Evolutionary conservation across 306 rosid genomes (phyloP), one percentile per base, ranked within the genome.

Genomic region (Trifolium subterraneum): DNA sequence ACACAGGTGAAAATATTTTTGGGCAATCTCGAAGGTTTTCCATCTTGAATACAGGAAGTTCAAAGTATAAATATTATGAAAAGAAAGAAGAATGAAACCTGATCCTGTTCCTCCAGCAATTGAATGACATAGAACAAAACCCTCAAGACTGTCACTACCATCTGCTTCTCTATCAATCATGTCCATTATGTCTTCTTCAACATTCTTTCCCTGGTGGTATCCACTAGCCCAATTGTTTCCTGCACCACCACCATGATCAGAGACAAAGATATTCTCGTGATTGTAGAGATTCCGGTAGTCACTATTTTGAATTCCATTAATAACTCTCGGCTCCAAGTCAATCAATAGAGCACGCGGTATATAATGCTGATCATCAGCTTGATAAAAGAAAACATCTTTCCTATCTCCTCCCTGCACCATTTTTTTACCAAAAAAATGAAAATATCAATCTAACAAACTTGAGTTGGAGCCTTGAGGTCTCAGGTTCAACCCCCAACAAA

Each of bases 71-170:
- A 45, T 19, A 56, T 15, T 18, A 33, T 2, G 48, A 63, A 19
- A 73, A 72, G 51, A 42, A 75, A 71, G 71, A 70, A 75, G 27
- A 78, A 77, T 71, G 42, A 76, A 79, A 94, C 99, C 99, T 82
- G 99, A 94, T 83, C 99, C 99, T 27, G 99, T 94, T 79, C 99
- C 99, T 73, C 99, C 99, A 31, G 99, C 97, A 77, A 94, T 94
- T 33, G 99, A 94, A 74, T 94, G 99, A 74, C 99, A 94, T 20
- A 94, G 86, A 82, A 94, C 99, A 86, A 94, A 94, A 75, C 99
- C 99, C 86, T 94, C 99, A 62, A 94, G 99, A 85, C 99, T 94
- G 75, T 94, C 99, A 87, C 99, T 92, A 25, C 99, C 99, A 88
- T 94, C 99, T 29, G 97, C 99, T 86, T 94, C 99, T 88, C 99